These are phyloP conservation scores for Anthostomella pinea DNA, from an alignment of 2,329 filamentous ascomycete species.

Conservation along the genomic window DNA sequence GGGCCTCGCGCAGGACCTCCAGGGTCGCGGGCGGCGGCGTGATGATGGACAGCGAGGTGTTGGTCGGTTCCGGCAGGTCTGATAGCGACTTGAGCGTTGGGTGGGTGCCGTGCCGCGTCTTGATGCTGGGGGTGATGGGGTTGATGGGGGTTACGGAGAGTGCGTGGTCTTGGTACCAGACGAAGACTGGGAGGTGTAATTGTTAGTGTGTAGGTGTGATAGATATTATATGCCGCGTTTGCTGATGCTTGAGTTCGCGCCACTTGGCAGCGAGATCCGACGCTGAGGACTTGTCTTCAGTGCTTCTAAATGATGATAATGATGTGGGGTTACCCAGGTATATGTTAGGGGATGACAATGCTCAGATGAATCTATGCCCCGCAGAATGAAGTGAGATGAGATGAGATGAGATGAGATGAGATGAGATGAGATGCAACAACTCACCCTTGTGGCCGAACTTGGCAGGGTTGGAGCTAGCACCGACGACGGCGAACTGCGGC, in stretches of 20 bases:
- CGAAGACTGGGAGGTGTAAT: slow-evolving; percentile 61
- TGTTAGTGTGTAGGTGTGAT: slow-evolving; percentile 2
- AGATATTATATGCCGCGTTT: slow-evolving; percentile 2
- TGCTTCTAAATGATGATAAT: no score
- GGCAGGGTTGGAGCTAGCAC: slow-evolving; percentile 76
- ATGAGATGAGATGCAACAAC: no score
- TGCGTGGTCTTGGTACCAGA: slow-evolving; percentile 78
- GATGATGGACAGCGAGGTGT: slow-evolving; percentile 80
- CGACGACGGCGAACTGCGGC: slow-evolving; percentile 80
- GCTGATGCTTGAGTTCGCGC: no score
- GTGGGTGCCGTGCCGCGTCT: slow-evolving; percentile 56
- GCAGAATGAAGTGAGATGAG: no score
- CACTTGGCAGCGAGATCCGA: no score
- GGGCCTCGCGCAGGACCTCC: slow-evolving; percentile 73
- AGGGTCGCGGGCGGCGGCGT: slow-evolving; percentile 79
- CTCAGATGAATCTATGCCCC: no score
- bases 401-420: no score
- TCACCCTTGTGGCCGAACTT: slow-evolving; percentile 89
- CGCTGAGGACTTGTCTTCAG: no score
- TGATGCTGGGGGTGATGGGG: slow-evolving; percentile 63
- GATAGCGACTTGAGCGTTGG: slow-evolving; percentile 63
- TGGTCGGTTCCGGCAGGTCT: slow-evolving; percentile 60
- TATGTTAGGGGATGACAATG: no score
- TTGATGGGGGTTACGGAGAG: slow-evolving; percentile 84
- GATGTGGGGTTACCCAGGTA: no score